Evolutionary conservation across 2,329 filamentous ascomycete species (phyloP).

Genomic region (Cadophora luteo-olivacea): DNA sequence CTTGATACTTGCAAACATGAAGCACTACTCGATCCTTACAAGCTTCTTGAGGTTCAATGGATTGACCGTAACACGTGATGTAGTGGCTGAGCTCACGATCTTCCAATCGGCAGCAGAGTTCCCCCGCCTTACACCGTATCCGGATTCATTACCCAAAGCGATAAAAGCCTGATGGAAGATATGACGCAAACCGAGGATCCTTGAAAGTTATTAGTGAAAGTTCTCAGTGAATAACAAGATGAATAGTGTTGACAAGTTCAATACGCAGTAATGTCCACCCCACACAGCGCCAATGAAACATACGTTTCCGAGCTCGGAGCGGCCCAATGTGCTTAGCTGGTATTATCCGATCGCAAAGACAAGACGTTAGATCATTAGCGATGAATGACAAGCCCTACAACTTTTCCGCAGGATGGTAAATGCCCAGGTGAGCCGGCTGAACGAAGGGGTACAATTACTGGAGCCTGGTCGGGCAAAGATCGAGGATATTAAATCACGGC

Average conservation of each 20-base stretch:
- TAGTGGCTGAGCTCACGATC: background rate
- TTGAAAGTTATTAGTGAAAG: no score
- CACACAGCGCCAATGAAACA: background rate
- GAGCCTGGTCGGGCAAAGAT: background rate
- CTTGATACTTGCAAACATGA: no score
- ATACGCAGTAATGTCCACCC: no score
- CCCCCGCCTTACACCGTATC: slow-evolving; percentile 19
- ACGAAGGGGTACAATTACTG: background rate
- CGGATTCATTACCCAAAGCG: slow-evolving; percentile 6
- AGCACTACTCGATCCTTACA: no score
- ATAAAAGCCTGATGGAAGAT: background rate
- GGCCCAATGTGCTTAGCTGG: background rate
- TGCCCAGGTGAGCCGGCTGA: background rate
- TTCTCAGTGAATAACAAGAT: no score
- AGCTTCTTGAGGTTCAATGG: no score
- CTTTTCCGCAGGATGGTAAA: background rate
- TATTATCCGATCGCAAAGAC: background rate
- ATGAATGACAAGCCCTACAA: background rate
- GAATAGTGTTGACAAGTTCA: no score
- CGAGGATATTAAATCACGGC: background rate
- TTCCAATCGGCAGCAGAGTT: slow-evolving; percentile 8
- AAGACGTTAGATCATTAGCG: no score
- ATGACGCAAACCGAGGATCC: background rate
- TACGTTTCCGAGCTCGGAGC: background rate
- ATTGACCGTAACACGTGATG: background rate